phyloP scores from a whole-genome alignment of 2,329 filamentous ascomycete species.

The Curvularia hawaiiensis region DNA sequence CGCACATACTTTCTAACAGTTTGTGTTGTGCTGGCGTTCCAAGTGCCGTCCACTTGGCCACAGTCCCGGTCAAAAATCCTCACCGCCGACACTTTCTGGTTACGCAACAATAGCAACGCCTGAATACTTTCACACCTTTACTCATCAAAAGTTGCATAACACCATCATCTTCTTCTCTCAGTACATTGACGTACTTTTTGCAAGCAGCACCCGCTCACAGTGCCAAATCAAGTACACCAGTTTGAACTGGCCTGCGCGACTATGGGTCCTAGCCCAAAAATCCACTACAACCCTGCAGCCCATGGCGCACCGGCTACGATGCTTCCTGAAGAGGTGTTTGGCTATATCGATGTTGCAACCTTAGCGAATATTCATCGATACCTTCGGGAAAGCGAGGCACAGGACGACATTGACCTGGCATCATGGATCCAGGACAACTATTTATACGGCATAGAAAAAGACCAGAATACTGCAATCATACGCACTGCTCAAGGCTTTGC shows the following conservation, averaged over 20 bases:
- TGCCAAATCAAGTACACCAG: not conserved
- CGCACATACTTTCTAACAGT: not conserved
- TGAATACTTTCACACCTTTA: not conserved
- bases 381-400: constrained; percentile 27
- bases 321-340: constrained; percentile 24
- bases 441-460: constrained; percentile 20
- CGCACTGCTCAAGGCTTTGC: constrained; percentile 28
- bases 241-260: not conserved
- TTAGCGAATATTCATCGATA: constrained; percentile 28
- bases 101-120: constrained; percentile 11
- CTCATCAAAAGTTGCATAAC: not conserved
- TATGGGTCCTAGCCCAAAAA: constrained; percentile 14
- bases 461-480: constrained; percentile 17
- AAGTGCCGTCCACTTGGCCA: constrained; percentile 5
- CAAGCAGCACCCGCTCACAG: not conserved
- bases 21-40: constrained; percentile 5
- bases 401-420: constrained; percentile 28
- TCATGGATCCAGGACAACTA: constrained; percentile 33
- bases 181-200: not conserved
- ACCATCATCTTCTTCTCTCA: not conserved
- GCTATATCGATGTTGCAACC: constrained; percentile 31
- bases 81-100: constrained; percentile 7
- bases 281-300: constrained; percentile 7
- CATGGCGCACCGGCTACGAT: constrained; percentile 11
- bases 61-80: constrained; percentile 16